A percentile compares a stretch with the other conserved stretches of the same genome.
Evolutionary conservation across 2,329 filamentous ascomycete species (phyloP).

Genomic region (Epichloe uncinata): DNA sequence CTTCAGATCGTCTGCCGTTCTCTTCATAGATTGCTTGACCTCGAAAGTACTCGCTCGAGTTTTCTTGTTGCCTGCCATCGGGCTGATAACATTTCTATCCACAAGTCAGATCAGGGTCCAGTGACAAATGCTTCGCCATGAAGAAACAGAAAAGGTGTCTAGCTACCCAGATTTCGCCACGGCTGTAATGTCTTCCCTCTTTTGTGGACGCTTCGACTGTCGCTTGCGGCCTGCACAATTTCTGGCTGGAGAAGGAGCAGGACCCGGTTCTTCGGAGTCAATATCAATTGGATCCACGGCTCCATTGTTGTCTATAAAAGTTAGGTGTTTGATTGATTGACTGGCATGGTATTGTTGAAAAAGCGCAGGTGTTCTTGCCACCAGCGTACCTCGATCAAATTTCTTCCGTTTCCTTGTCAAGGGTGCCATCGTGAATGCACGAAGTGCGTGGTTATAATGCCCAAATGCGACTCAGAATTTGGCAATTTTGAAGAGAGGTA

Average conservation of each 20-base stretch:
- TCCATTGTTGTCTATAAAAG: background rate
- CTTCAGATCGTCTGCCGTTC: background rate
- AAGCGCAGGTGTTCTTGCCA: background rate
- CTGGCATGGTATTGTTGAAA: background rate
- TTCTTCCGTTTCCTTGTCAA: slow-evolving; percentile 15
- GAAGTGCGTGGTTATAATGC: background rate
- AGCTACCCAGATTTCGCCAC: background rate
- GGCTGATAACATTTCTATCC: background rate
- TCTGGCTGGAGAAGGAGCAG: background rate
- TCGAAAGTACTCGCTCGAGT: background rate
- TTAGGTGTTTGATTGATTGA: background rate
- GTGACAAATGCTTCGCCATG: too few relatives aligned
- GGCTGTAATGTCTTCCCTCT: background rate
- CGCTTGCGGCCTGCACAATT: background rate
- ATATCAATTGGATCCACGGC: background rate
- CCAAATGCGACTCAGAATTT: background rate
- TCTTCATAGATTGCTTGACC: slow-evolving; percentile 2
- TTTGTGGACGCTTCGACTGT: background rate
- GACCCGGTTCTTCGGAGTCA: background rate
- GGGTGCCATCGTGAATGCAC: slow-evolving; percentile 13
- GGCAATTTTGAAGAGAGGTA: background rate
- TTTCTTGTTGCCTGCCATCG: background rate
- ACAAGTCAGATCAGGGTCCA: background rate
- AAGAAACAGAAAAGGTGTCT: background rate
- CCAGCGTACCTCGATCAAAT: slow-evolving; percentile 11